Evolutionary conservation across 805 yeast species (phyloP), one percentile per base, ranked within the genome.

Genomic region (Starmerella geochares): DNA sequence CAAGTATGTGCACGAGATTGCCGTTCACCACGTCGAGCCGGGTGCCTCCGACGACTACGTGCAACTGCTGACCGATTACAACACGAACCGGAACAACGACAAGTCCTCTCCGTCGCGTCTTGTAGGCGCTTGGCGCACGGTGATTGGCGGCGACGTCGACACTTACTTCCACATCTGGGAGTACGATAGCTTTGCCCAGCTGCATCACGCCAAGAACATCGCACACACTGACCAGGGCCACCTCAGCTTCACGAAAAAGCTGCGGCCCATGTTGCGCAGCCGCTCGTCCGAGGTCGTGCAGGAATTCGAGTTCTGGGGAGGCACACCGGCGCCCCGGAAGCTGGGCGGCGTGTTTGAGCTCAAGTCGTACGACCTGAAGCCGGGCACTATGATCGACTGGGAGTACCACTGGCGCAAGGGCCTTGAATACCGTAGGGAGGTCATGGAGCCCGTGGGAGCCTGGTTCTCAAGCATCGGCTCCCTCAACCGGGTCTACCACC

Each of bases 371-470:
- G 66, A 64, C 25, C 58, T 69, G 35, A 59, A 61, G 51, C 69
- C 74, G 2, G 73, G 73, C 9, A 59, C 62, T 21, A 60, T 69
- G 43, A 57, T 66, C n/a, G 73, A 69, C 49, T 69, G 73, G 73
- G 73, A 70, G 44, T 56, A 60, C n/a, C 61, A 65, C 49, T 69
- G 73, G 73, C 60, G 63, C 31, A 56, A 62, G 51, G 73, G 73
- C 7, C 57, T 69, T 24, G 69, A 69, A 54, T 65, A 61, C 54
- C 66, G 73, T n/a, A 58, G 69, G n/a, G 65, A 70, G 52, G 74
- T 69, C 19, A 69, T 69, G 73, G 72, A 70, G 60, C 73, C 73
- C 1, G 72, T 69, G 2, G 73, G 73, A 4, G 73, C 73, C 5
- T 69, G 73, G 73, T 69, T 70, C 56, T 55, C 67, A 23, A 68